Evolutionary conservation across 352 stramenopile species (phyloP), one percentile per base, ranked within the genome.

Genomic region (Phytophthora hybrid): DNA sequence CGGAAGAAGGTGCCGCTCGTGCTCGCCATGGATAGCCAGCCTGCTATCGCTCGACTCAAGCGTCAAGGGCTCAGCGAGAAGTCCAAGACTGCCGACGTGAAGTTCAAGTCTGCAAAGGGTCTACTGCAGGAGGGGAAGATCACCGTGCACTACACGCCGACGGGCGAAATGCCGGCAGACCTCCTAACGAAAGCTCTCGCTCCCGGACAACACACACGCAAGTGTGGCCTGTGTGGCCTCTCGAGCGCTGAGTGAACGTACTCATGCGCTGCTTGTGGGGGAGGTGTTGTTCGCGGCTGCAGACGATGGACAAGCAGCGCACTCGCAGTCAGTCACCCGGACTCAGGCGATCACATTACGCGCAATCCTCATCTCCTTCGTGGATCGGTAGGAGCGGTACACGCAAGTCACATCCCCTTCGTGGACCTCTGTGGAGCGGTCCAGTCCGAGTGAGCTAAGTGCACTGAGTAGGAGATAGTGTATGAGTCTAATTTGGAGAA

Each of bases 121-220:
- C 23, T 61, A 29, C 32, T 68, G 26, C 61, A 61, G 14, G 31
- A 44, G 9, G 53, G 51, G 10, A 51, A 53, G 51, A 39, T 68
- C n/a, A 34, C 51, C 23, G 51, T 55, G 39, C 41, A 68, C 18
- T 61, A 68, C 44, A 53, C 49, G 23, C 59, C 59, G 31, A 58
- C 41, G 21, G 46, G 59, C 19, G 59, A 66, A 41, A 66, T 66
- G 46, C 59, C 41, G 29, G 29, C 59, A 46, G 59, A 66, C n/a
- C 18, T 66, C 21, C 18, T 66, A 5, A 66, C 46, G 16, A 58
- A 58, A 19, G 29, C 37, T 19, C 37, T 68, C 13, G n/a, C 49
- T 44, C 31, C 26, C 6, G 31, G 14, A 37, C 49, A 60, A 57
- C 51, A 54, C 18, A 13, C 23, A 19, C 59, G 23, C 44, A 66